Evolutionary conservation across 2,329 filamentous ascomycete species (phyloP), one percentile per base, ranked within the genome.

Genomic region (Talaromyces sp.): DNA sequence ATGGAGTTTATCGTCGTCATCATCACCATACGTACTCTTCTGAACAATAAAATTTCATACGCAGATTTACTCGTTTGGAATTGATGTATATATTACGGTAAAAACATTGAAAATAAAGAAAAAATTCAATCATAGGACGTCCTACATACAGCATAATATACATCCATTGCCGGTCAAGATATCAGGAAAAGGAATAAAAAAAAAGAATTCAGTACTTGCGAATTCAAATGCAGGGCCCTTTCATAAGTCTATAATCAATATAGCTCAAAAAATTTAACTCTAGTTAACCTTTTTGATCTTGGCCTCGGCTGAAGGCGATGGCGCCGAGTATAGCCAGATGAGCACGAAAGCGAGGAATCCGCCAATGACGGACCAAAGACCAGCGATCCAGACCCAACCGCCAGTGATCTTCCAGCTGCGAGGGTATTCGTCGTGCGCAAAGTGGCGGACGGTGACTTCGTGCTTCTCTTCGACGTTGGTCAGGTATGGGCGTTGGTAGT

Each of bases 371-470:
- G 88, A 88, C 72, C 85, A 89, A 62, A 97, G 90, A 62, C 94
- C 93, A 0, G 88, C 83, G 71, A 99, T 90, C 91, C 93, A 97
- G 11, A 93, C 91, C 90, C 91, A 97, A 3, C 92, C 93, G 48
- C 88, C 92, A 63, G 85, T 90, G 73, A 99, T 99, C 72, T 84
- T 85, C 80, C 87, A 97, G 75, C 90, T 95, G 69, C 94, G 85
- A 32, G 92, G 90, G 85, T 90, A 99, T 81, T 99, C 94, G 74
- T 99, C 88, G 81, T 99, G 94, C 8, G 94, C 94, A 78, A 96
- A 94, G 80, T 99, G 94, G 53, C 94, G 86, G 32, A 99, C 91
- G 0, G 92, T 96, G 57, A 97, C 92, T 24, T 93, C 94, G 68
- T 88, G 85, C 85, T 97, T 97, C 81, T 97, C 92, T 72, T 97